A percentile compares a stretch with the other conserved stretches of the same genome.
Evolutionary conservation across 306 rosid genomes (phyloP).

Genomic region (Lathyrus aphaca): DNA sequence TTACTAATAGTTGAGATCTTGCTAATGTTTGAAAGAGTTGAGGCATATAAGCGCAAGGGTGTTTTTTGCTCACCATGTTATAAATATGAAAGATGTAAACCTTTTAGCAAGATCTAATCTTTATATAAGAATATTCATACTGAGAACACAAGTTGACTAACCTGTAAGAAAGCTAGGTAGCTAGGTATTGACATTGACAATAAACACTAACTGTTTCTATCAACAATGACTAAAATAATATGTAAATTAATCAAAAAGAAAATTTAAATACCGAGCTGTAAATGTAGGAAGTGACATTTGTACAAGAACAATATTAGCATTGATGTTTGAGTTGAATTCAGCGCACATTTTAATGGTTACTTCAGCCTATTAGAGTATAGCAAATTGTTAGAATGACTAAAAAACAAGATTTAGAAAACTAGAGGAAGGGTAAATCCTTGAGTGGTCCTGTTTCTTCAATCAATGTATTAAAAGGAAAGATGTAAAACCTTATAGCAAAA

Average conservation of each 20-base stretch:
- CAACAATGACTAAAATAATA: constrained; percentile 20
- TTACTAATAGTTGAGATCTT: too few relatives aligned
- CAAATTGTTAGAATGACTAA: constrained; percentile 25
- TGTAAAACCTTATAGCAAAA: too few relatives aligned
- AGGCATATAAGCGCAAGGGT: too few relatives aligned
- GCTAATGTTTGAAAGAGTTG: too few relatives aligned
- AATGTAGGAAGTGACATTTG: constrained; percentile 83
- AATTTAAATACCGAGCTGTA: constrained; percentile 68
- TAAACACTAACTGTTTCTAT: constrained; percentile 11
- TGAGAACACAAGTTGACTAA: too few relatives aligned
- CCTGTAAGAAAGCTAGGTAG: too few relatives aligned
- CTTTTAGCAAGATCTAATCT: too few relatives aligned
- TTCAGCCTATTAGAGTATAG: constrained; percentile 65
- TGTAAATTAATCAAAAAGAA: constrained; percentile 34
- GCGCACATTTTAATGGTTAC: constrained; percentile 79
- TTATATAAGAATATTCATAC: too few relatives aligned
- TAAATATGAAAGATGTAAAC: too few relatives aligned
- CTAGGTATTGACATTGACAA: neutral
- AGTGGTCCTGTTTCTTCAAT: constrained; percentile 84
- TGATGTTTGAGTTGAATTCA: constrained; percentile 71
- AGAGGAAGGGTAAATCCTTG: constrained; percentile 50
- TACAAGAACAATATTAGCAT: constrained; percentile 69
- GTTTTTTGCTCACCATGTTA: too few relatives aligned
- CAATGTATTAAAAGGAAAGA: constrained; percentile 71
- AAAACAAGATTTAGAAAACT: constrained; percentile 24